Base-by-base conservation (phyloP, 805 yeast species). In the Zygosaccharomyces bisporus region DNA sequence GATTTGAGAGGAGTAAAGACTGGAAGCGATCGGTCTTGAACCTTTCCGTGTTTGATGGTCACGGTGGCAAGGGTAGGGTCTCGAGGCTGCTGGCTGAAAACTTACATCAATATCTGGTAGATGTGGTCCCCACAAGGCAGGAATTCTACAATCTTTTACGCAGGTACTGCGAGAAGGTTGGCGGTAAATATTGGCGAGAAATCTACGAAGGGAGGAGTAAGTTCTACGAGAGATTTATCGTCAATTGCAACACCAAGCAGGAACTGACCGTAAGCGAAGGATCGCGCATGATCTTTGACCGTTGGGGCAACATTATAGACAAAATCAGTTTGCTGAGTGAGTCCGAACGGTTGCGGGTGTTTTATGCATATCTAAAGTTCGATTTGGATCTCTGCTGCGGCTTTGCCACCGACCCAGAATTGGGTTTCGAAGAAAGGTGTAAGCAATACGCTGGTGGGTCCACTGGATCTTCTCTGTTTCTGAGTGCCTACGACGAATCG, bases 41-140 rank as follows among this genome's bases (percentile, higher is more conserved):
- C 52, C 81, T 86, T 56, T 78, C 79, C 36, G 75, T 93, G 1
- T 89, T 86, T 63, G 99, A 93, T 66, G 99, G 99, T 7, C 99
- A 93, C 66, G 99, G 98, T 6, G 95, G 96, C 17, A 73, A 72
- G 18, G 81, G 81, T 43, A 43, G 50, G 23, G 86, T 95, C 55
- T 74, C 89, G 36, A 73, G 70, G 18, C 84, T 75, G 56, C 68
- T 90, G 9, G 67, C 73, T 16, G 64, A 71, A 3, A 69, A 79
- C 43, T 69, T 93, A 23, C 80, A 73, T 44, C 60, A 58, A 52
- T 72, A 63, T 55, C 77, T 76, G 59, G 95, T 80, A 51, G 55
- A 50, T 29, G 71, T 61, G 39, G 41, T 58, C 1, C 56, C 62
- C 0, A 52, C 54, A 4, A 49, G 69, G 45, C 57, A 61, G 41